Evolutionary conservation across 352 stramenopile genomes (phyloP), one percentile per base, ranked within the genome.

Genomic region (Pythium periplocum): DNA sequence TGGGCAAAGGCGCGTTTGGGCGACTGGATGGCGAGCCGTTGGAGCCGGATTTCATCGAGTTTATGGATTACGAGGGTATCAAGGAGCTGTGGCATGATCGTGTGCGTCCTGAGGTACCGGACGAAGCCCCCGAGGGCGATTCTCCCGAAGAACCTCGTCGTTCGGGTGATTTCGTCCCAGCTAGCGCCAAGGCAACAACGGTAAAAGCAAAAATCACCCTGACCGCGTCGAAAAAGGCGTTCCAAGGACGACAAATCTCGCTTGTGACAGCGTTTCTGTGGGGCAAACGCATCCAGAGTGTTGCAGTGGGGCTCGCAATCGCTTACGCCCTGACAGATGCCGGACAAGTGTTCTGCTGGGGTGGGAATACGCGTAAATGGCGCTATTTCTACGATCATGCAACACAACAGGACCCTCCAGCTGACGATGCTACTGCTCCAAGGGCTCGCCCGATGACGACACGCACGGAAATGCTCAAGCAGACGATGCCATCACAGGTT

Each of bases 331-430:
- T 93, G 17, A 87, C 83, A 7, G 80, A 89, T 48, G 52, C 75
- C 1, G 80, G 80, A 2, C 74, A 91, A 66, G 55, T 86, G 0
- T 91, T 87, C 51, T 90, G 76, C 50, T 93, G 83, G 83, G 83
- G 83, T 31, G 83, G 80, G 3, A 88, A 80, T 53, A 76, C 77
- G 35, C 75, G 75, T 4, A 59, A 68, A 43, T 92, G 82, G 82
- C 57, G 62, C 34, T 90, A 89, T 39, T 86, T 90, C 45, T 89
- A 92, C 47, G 70, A 89, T 39, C 11, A 53, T 32, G 9, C 39
- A 11, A 45, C 8, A 36, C 45, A 9, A 61, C 52, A 6, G 1
- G 38, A 42, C 7, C 7, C 7, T 8, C 7, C 12, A 12, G 38
- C 12, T 12, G 34, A 51, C 12, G 48, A 61, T 38, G 38, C n/a